Evolutionary conservation across 148 eudicot species (phyloP).

Genomic region (Dysphania ambrosioides): DNA sequence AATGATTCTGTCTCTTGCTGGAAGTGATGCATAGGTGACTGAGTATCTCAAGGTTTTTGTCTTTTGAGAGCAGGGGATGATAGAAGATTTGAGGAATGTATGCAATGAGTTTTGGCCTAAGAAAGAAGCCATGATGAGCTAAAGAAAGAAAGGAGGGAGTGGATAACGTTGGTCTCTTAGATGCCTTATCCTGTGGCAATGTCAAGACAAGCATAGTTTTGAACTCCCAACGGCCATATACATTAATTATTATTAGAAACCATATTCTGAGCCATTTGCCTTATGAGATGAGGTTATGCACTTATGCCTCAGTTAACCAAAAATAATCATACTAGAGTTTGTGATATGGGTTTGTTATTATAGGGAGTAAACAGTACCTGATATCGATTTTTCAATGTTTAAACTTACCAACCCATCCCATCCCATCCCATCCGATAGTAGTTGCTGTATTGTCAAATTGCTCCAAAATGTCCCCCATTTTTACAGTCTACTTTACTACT

Average conservation of each 20-base stretch:
- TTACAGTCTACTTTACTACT: no score
- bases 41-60: slow-evolving; percentile 5
- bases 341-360: no score
- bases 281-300: no score
- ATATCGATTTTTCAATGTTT: no score
- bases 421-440: no score
- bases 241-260: not conserved
- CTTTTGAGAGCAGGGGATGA: slow-evolving; percentile 1
- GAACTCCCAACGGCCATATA: not conserved
- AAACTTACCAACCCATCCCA: no score
- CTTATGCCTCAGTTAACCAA: no score
- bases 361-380: no score
- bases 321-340: no score
- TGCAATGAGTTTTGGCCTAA: slow-evolving; percentile 16
- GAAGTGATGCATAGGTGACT: slow-evolving; percentile 18
- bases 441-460: no score
- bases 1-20: slow-evolving; percentile 62
- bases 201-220: not conserved
- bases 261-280: not conserved
- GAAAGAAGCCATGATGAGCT: slow-evolving; percentile 25
- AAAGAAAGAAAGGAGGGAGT: not conserved
- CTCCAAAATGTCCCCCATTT: no score
- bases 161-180: slow-evolving; percentile 1
- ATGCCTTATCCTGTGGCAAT: slow-evolving; percentile 20
- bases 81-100: slow-evolving; percentile 8